Evolutionary conservation across 2,329 filamentous ascomycete species (phyloP), one percentile per base, ranked within the genome.

Genomic region (Fusarium compactum): DNA sequence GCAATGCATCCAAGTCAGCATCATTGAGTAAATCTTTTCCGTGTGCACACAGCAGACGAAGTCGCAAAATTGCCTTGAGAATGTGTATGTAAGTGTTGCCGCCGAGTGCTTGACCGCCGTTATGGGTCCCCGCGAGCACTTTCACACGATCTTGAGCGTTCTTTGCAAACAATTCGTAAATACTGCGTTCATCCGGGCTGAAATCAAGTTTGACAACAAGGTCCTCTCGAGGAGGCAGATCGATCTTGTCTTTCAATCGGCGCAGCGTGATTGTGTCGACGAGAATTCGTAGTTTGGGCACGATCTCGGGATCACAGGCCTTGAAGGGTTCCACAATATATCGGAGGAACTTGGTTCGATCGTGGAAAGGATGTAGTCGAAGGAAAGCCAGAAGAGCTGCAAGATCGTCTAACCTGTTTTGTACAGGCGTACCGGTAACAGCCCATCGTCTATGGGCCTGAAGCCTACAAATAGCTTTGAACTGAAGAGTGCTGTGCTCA

Each of bases 231-330:
- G 86, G 85, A 2, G 94, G 93, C 4, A 99, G 84, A 74, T 97
- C 86, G 64, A 98, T 95, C 80, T 91, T 94, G 79, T 98, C 94
- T 80, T 98, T 98, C 34, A 96, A 85, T 24, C 96, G 92, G 27
- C 96, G 91, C 12, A 99, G 85, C 0, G 96, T 98, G 71, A 99
- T 92, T n/a, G 93, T 96, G 77, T 97, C 93, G 11, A 99, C 95
- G 1, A 99, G 87, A 14, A 98, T 86, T 30, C 95, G 92, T 32
- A 99, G 85, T 77, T 95, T 96, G 6, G 92, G 89, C 3, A 98
- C 86, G 51, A 97, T 94, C 44, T 92, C 90, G 0, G 93, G 89
- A 74, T 98, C 93, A 44, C 92, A 95, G 24, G 88, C 87, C 80
- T 97, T 97, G 84, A 98, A 97, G 0, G 94, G 94, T 38, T 89